phyloP scores from a whole-genome alignment of 2,329 filamentous ascomycete genomes.

The Escovopsis sp. region DNA sequence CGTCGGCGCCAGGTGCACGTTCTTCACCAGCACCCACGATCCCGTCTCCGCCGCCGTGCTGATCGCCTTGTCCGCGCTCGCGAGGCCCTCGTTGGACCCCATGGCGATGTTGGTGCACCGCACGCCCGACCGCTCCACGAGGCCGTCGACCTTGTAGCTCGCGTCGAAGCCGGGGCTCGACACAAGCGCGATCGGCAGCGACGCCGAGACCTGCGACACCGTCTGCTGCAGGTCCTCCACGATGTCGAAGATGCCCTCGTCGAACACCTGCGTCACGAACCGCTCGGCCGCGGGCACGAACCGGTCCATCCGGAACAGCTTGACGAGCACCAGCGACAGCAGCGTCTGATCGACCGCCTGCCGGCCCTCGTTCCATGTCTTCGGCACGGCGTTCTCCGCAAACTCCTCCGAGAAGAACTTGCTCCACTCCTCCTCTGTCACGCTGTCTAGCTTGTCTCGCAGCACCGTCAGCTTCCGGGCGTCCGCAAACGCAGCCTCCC shows the following conservation, averaged over 20 bases:
- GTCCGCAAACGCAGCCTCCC: conserved; percentile 51
- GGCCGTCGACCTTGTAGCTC: conserved; percentile 93
- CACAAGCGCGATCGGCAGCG: conserved; percentile 75
- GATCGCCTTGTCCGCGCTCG: conserved; percentile 90
- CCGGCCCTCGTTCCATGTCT: conserved; percentile 49
- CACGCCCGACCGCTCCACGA: conserved; percentile 71
- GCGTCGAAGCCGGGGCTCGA: conserved; percentile 96
- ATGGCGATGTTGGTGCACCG: conserved; percentile 95
- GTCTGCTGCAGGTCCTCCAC: conserved; percentile 76
- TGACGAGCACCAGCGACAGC: conserved; percentile 74
- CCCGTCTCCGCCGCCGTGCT: conserved; percentile 81
- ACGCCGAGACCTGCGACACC: conserved; percentile 68
- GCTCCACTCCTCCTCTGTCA: conserved; percentile 55
- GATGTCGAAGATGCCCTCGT: conserved; percentile 64
- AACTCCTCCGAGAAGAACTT: conserved; percentile 73
- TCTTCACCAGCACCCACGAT: conserved; percentile 96
- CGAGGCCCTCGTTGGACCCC: conserved; percentile 89
- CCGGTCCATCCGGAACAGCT: conserved; percentile 86
- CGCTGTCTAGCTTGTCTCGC: conserved; percentile 52
- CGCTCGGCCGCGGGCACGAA: conserved; percentile 86
- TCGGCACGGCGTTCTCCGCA: conserved; percentile 70
- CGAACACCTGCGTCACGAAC: conserved; percentile 81
- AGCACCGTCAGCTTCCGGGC: conserved; percentile 57
- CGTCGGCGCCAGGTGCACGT: conserved; percentile 87
- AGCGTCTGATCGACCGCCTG: conserved; percentile 61